Base-by-base conservation (phyloP, 2,329 filamentous ascomycete genomes). In the Rhinocladiella mackenziei region DNA sequence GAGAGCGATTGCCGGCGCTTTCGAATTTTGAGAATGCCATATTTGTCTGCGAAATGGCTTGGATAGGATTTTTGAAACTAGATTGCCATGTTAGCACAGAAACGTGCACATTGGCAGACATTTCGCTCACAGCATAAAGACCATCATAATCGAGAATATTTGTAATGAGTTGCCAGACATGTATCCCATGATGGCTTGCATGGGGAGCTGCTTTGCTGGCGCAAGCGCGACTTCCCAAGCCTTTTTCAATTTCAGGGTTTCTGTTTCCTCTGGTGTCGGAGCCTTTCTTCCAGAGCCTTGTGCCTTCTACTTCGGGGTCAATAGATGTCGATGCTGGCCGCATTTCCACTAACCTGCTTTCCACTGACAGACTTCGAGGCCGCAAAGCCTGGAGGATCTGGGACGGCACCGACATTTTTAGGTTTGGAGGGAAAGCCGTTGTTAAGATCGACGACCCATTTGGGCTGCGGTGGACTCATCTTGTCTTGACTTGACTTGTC, bases 81-180 rank as follows among this genome's bases (percentile, higher is more conserved):
- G 10, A 28, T 9, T 10, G 18, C n/a, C n/a, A n/a, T n/a, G 38
- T 56, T 31, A 56, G 48, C 25, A 14, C 14, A 8, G 25, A 26
- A 10, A 5, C 13, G 5, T 3, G 9, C 17, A 32, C 15, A n/a
- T 7, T 11, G 10, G 3, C 3, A 17, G 7, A 13, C 15, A 13
- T 1, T 11, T 7, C 30, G 19, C 54, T 39, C 33, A 57, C 53
- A 57, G 83, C 85, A 96, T 97, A 60, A 91, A 89, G 13, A 97
- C 91, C 89, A 97, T 98, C 88, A 97, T 97, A 69, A 98, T 97
- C 68, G 86, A 94, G 74, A 98, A 98, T 56, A 98, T 97, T 65
- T 98, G 92, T 34, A 98, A 79, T 50, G 87, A 89, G 71, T 97
- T 98, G 60, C 92, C 92, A 22, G 91, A 94, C 92, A 98, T 98